Percentiles rank a stretch among this genome's conserved stretches.
These are phyloP conservation scores for Phragmites australis DNA, from an alignment of 176 grass and related monocot species.

Conservation along the genomic window DNA sequence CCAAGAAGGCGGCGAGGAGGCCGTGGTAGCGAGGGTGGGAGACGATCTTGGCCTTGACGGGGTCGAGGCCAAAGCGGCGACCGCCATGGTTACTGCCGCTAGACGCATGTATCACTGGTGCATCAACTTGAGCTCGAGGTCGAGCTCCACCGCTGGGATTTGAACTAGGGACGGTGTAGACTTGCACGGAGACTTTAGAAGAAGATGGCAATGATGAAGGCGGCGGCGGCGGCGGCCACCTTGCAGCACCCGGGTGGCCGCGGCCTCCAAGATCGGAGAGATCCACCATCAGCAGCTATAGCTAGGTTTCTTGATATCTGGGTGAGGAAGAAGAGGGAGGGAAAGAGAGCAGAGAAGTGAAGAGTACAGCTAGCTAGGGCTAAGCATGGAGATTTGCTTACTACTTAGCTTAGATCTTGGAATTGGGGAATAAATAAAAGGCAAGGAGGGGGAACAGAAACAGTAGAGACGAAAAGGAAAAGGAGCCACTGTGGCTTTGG, in stretches of 20 bases:
- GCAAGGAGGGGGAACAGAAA: background rate
- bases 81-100: slow-evolving; percentile 20
- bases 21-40: slow-evolving; percentile 57
- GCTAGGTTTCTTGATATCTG: background rate
- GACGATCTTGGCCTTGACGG: slow-evolving; percentile 60
- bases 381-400: slow-evolving; percentile 12
- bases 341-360: background rate
- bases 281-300: slow-evolving; percentile 38
- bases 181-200: slow-evolving; percentile 11
- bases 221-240: background rate
- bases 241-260: background rate
- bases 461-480: background rate
- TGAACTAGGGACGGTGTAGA: slow-evolving; percentile 30
- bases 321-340: too few species aligned
- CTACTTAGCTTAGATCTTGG: slow-evolving; percentile 6
- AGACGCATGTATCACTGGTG: background rate
- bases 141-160: background rate
- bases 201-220: background rate
- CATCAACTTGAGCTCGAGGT: background rate
- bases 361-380: slow-evolving; percentile 14
- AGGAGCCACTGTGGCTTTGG: background rate
- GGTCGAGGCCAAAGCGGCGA: slow-evolving; percentile 28
- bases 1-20: slow-evolving; percentile 61
- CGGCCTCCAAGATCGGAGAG: slow-evolving; percentile 13
- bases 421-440: slow-evolving; percentile 7